Conservation (phyloP, 768 basidiomycete genomes). For the Cubamyces sp. region DNA sequence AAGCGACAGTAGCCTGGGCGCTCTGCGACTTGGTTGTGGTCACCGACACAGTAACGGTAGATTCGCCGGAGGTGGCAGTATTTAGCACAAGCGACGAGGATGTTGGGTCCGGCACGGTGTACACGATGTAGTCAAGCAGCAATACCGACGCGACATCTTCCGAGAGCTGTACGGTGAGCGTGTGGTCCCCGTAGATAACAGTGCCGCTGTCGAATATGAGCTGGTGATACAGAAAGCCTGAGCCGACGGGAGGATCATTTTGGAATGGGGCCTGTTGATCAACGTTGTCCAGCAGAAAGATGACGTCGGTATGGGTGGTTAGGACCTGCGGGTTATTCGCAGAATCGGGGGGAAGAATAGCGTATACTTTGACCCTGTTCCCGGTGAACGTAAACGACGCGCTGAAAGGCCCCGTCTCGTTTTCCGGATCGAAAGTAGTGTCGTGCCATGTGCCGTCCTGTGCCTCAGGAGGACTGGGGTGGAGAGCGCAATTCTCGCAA, state of each 20-base stretch:
- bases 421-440: not conserved
- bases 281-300: slow-evolving; percentile 8
- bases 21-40: not conserved
- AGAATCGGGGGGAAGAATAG: slow-evolving; percentile 2
- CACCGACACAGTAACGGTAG: not conserved
- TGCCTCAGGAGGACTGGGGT: not conserved
- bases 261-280: not conserved
- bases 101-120: slow-evolving; percentile 1
- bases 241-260: not conserved
- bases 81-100: not conserved
- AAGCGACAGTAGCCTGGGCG: too few species aligned
- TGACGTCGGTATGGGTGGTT: slow-evolving; percentile 4
- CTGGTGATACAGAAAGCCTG: slow-evolving; percentile 4
- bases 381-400: slow-evolving; percentile 7
- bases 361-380: slow-evolving; percentile 9
- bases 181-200: not conserved
- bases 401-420: not conserved
- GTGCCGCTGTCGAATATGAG: not conserved
- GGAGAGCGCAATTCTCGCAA: not conserved
- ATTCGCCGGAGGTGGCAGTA: not conserved
- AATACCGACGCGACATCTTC: not conserved
- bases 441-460: slow-evolving; percentile 21
- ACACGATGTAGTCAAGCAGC: slow-evolving; percentile 17
- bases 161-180: not conserved
- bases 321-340: not conserved